Percentiles rank a stretch among this genome's conserved stretches.
Conservation (phyloP, 192 early-diverging fungal genomes). For the Backusella morwellensis region DNA sequence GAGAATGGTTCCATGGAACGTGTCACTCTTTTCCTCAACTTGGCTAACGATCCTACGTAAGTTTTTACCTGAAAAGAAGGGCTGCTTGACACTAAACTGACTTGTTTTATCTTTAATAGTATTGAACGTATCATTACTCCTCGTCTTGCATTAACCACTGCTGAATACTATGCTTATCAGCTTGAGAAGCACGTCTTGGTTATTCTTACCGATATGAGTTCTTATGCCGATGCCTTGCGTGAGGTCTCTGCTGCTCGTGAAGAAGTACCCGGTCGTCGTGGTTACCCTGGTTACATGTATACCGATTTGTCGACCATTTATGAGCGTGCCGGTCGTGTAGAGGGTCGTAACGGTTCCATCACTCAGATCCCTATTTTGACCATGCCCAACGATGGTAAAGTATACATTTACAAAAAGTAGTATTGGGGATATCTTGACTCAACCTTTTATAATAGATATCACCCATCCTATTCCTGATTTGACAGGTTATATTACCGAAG, state of each 20-base stretch:
- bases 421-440: neutral
- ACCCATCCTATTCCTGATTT: slow-evolving; percentile 99
- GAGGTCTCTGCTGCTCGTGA: slow-evolving; percentile 99
- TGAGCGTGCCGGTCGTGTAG: slow-evolving; percentile 97
- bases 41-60: slow-evolving; percentile 98
- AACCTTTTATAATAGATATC: slow-evolving; percentile 65
- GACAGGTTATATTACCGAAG: slow-evolving; percentile 99
- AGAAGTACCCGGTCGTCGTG: slow-evolving; percentile 98
- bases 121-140: slow-evolving; percentile 99
- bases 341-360: slow-evolving; percentile 95
- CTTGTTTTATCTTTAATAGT: slow-evolving; percentile 30
- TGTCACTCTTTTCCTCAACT: slow-evolving; percentile 97
- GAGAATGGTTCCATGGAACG: slow-evolving; percentile 99
- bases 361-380: slow-evolving; percentile 99
- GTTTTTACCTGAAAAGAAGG: slow-evolving; percentile 9
- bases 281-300: slow-evolving; percentile 99
- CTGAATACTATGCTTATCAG: slow-evolving; percentile 99
- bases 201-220: slow-evolving; percentile 99
- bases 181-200: slow-evolving; percentile 99
- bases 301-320: slow-evolving; percentile 99
- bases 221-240: slow-evolving; percentile 99
- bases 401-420: neutral
- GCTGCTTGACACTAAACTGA: neutral
- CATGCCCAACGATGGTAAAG: slow-evolving; percentile 97
- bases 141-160: slow-evolving; percentile 97